Base-by-base conservation (phyloP, 2,329 filamentous ascomycete species). In the Microsporum canis region DNA sequence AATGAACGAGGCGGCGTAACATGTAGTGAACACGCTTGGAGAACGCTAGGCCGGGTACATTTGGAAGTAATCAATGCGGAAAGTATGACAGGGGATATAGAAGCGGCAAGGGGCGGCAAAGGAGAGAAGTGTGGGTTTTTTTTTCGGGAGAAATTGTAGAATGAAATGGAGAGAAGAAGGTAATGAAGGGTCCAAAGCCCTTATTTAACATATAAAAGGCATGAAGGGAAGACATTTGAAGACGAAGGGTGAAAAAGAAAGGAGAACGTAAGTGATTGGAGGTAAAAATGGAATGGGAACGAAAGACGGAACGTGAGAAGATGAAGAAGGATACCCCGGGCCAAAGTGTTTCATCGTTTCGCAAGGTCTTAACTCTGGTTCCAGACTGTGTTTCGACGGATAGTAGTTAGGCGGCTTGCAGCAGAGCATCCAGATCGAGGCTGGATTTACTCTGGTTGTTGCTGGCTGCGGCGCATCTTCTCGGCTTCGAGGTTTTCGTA, bases 401-500 rank as follows among this genome's bases (percentile, higher is more conserved):
- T 12, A 39, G 38, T 3, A 36, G 12, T 5, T 36, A 38, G 49
- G 14, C 49, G 8, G 12, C 10, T 34, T n/a, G 31, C 49, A 55
- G n/a, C 8, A 23, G 12, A 17, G 14, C 10, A 36, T 27, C 14
- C 31, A 36, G 23, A 12, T 5, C 0, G 29, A 47, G 12, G 4
- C 38, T 10, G n/a, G 43, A 17, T 67, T 76, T 74, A 83, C 70
- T 84, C 81, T 66, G 81, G 79, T 53, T 82, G 80, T 64, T 85
- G 83, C 77, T 95, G 88, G 80, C 90, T 95, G 73, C 94, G 89
- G 70, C 94, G 90, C 86, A 95, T 95, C 84, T 99, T 99, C 81
- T 99, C 94, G 14, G 91, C 92, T 79, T 99, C 94, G 58, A 99
- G 84, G 77, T 99, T 99, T 82, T 99, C 94, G 74, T 99, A 99